Percentiles rank a stretch among this genome's conserved stretches.
Evolutionary conservation across 768 basidiomycete species (phyloP).

Genomic region (Sarcodon aspratus): DNA sequence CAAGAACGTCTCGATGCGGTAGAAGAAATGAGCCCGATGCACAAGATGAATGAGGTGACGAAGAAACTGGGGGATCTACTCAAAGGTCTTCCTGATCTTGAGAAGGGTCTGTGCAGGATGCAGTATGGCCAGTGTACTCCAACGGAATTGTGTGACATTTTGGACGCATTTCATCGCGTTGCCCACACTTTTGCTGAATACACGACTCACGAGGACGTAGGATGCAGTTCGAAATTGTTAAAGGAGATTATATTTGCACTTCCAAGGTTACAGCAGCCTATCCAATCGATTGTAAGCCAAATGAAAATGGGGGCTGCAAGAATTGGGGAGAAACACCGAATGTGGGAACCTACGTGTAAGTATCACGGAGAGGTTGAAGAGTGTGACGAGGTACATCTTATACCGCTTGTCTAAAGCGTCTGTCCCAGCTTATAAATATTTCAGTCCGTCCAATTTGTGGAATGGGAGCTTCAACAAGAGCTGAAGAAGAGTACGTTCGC

Average conservation of each 20-base stretch:
- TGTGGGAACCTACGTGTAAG: conserved; percentile 54
- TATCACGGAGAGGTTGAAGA: conserved; percentile 45
- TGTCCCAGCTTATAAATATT: background rate
- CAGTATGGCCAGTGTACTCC: conserved; percentile 89
- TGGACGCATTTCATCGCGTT: conserved; percentile 67
- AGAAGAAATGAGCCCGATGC: conserved; percentile 61
- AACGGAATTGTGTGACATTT: conserved; percentile 63
- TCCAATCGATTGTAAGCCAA: conserved; percentile 39
- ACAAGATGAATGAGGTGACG: conserved; percentile 30
- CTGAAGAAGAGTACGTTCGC: conserved; percentile 44
- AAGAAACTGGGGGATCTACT: conserved; percentile 53
- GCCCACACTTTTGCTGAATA: conserved; percentile 47
- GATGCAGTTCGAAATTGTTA: conserved; percentile 55
- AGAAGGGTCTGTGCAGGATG: conserved; percentile 76
- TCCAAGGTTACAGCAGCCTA: conserved; percentile 48
- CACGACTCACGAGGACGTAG: conserved; percentile 29
- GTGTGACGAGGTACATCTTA: conserved; percentile 31
- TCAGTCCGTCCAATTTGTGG: conserved; percentile 57
- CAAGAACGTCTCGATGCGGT: conserved; percentile 76
- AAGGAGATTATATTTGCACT: conserved; percentile 60
- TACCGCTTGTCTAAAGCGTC: background rate
- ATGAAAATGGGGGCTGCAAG: conserved; percentile 54
- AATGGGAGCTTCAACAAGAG: conserved; percentile 64
- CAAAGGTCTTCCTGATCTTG: conserved; percentile 74
- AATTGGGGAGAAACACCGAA: conserved; percentile 50